Conservation (phyloP, 352 stramenopile species). For the Phytophthora melonis region DNA sequence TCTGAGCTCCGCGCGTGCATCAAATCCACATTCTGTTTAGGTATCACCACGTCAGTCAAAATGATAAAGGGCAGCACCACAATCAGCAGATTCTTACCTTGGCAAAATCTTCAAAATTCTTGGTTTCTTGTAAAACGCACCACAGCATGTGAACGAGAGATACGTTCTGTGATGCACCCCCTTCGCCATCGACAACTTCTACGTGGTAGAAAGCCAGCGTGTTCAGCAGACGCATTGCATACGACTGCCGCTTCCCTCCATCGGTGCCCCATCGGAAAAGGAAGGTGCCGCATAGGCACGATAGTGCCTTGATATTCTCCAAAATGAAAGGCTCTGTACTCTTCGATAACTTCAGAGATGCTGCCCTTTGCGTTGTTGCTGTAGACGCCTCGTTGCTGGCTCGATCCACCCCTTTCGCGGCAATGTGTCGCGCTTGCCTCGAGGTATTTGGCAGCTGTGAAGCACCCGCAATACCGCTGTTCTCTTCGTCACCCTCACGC, state of each 20-base stretch:
- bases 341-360: slow-evolving; percentile 25
- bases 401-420: slow-evolving; percentile 27
- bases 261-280: slow-evolving; percentile 65
- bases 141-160: slow-evolving; percentile 67
- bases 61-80: neutral
- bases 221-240: slow-evolving; percentile 67
- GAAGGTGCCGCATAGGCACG: slow-evolving; percentile 58
- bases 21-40: slow-evolving; percentile 53
- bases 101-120: slow-evolving; percentile 60
- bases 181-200: slow-evolving; percentile 20
- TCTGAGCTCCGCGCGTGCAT: slow-evolving; percentile 49
- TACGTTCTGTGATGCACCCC: slow-evolving; percentile 14
- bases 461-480: neutral
- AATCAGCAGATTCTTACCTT: slow-evolving; percentile 39
- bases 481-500: slow-evolving; percentile 23
- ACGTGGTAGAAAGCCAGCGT: slow-evolving; percentile 66
- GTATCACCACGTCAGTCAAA: slow-evolving; percentile 11
- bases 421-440: slow-evolving; percentile 48
- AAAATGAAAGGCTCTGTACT: slow-evolving; percentile 52
- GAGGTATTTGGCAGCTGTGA: slow-evolving; percentile 50
- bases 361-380: slow-evolving; percentile 8
- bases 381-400: slow-evolving; percentile 1
- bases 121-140: slow-evolving; percentile 68
- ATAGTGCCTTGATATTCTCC: slow-evolving; percentile 55
- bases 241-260: slow-evolving; percentile 47